Conservation (phyloP, 2,329 filamentous ascomycete species). For the Ceratocystis papillata region DNA sequence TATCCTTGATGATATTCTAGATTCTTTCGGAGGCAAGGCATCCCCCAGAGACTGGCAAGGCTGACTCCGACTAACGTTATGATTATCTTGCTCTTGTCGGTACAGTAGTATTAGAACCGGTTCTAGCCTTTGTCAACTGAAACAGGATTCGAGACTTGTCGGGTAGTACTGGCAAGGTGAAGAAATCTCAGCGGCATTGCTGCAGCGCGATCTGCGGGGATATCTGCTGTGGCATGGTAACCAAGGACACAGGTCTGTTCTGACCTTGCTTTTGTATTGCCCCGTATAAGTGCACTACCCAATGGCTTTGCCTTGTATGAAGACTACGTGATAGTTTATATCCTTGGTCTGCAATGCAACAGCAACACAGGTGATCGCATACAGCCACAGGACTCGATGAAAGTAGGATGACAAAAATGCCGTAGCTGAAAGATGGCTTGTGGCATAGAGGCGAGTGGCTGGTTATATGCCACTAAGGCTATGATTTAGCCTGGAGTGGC, state of each 20-base stretch:
- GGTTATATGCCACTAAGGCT: too few relatives aligned
- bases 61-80: neutral
- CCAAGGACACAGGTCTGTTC: neutral
- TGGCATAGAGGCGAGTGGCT: too few relatives aligned
- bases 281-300: neutral
- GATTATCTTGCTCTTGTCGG: neutral
- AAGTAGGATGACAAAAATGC: too few relatives aligned
- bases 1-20: neutral
- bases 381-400: neutral
- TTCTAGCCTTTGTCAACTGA: neutral
- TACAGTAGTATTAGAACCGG: neutral
- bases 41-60: neutral
- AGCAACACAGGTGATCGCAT: conserved; percentile 3
- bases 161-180: neutral
- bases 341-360: conserved; percentile 4
- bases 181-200: conserved; percentile 1
- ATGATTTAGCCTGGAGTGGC: too few relatives aligned
- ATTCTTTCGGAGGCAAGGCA: neutral
- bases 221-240: neutral
- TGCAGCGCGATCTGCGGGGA: conserved; percentile 5
- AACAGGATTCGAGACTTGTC: neutral
- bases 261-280: neutral
- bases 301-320: neutral
- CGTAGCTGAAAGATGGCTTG: too few relatives aligned
- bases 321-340: neutral